These are phyloP conservation scores for Aureobasidium sp. DNA, from an alignment of 2,329 filamentous ascomycete species.

Conservation along the genomic window DNA sequence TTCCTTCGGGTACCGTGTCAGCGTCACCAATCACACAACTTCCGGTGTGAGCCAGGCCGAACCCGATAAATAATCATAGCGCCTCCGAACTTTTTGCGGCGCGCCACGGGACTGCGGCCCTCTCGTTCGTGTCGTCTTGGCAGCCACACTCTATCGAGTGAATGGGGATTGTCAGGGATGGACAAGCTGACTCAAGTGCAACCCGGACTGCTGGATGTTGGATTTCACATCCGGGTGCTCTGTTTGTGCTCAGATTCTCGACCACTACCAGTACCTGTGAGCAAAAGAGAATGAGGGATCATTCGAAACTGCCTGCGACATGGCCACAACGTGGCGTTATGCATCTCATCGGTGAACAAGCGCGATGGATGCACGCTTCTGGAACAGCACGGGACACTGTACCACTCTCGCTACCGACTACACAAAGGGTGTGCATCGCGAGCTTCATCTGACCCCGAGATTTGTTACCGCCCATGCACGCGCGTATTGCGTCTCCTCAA, in stretches of 20 bases:
- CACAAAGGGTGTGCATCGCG: neutral
- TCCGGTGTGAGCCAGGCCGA: neutral
- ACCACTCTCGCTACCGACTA: slow-evolving; percentile 9
- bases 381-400: neutral
- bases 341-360: slow-evolving; percentile 8
- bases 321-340: slow-evolving; percentile 12
- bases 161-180: slow-evolving; percentile 4
- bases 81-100: slow-evolving; percentile 8
- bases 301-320: slow-evolving; percentile 1
- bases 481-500: neutral
- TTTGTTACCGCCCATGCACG: slow-evolving; percentile 1
- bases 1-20: slow-evolving; percentile 7
- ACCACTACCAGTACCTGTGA: neutral
- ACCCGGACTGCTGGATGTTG: slow-evolving; percentile 1
- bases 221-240: neutral
- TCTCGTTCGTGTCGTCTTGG: slow-evolving; percentile 9
- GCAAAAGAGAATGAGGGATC: neutral
- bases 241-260: neutral
- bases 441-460: neutral
- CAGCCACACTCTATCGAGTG: slow-evolving; percentile 3
- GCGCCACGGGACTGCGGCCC: slow-evolving; percentile 6
- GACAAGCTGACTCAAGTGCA: slow-evolving; percentile 1
- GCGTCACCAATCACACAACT: neutral
- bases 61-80: neutral
- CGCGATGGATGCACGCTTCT: neutral